Conservation (phyloP, 169 alveolate genomes). For the Cytauxzoon felis region DNA sequence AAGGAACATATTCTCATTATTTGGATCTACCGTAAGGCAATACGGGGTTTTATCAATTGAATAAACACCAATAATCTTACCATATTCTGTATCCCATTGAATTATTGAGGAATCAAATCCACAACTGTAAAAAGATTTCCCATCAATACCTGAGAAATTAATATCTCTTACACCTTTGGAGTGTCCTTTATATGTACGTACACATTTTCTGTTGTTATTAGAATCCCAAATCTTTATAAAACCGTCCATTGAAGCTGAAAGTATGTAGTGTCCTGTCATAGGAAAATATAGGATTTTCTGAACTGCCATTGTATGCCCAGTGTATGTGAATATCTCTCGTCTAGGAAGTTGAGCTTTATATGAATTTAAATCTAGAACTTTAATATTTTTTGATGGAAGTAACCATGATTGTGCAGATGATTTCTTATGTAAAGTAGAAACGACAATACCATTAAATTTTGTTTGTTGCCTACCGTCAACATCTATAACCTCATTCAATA, state of each 20-base stretch:
- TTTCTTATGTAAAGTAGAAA: slow-evolving; percentile 50
- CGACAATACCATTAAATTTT: slow-evolving; percentile 27
- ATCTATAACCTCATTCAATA: slow-evolving; percentile 29
- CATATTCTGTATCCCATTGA: slow-evolving; percentile 97
- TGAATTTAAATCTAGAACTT: slow-evolving; percentile 10
- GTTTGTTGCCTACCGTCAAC: slow-evolving; percentile 52
- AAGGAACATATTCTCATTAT: slow-evolving; percentile 82
- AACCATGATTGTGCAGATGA: slow-evolving; percentile 17
- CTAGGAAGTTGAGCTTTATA: slow-evolving; percentile 81
- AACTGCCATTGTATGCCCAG: slow-evolving; percentile 92
- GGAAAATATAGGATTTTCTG: slow-evolving; percentile 90
- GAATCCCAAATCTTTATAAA: slow-evolving; percentile 93
- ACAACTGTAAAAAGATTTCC: slow-evolving; percentile 86
- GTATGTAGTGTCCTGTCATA: slow-evolving; percentile 88
- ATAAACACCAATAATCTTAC: slow-evolving; percentile 87
- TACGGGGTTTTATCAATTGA: slow-evolving; percentile 87
- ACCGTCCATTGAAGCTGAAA: slow-evolving; percentile 90
- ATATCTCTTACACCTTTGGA: slow-evolving; percentile 92
- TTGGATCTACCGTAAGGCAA: slow-evolving; percentile 88
- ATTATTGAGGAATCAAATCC: slow-evolving; percentile 88
- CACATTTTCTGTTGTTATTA: slow-evolving; percentile 83
- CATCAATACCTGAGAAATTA: slow-evolving; percentile 82
- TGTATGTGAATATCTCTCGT: slow-evolving; percentile 85
- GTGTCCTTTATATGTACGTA: slow-evolving; percentile 93
- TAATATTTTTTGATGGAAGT: slow-evolving; percentile 22